Percentiles rank a stretch among this genome's conserved stretches.
Evolutionary conservation across 148 eudicot genomes (phyloP).

Genomic region (Bassia scoparia): DNA sequence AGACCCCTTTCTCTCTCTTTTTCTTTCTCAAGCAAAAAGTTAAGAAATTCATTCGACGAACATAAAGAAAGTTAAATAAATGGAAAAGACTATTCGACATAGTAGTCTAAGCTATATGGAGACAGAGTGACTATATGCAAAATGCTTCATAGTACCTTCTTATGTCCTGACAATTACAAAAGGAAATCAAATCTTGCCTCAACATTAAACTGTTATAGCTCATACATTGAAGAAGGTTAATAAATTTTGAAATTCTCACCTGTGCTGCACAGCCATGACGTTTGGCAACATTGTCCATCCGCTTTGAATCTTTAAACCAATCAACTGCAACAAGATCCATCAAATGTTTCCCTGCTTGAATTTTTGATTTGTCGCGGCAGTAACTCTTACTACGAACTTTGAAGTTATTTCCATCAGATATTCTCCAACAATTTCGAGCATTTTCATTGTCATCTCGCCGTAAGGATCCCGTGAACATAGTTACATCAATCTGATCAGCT

Average conservation of each 20-base stretch:
- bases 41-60: background rate
- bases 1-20: too few relatives aligned
- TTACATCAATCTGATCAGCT: conserved; percentile 62
- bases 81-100: background rate
- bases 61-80: background rate
- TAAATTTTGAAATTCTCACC: conserved; percentile 38
- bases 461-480: conserved; percentile 79
- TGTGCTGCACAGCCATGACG: conserved; percentile 94
- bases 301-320: conserved; percentile 85
- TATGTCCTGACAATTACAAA: background rate
- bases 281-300: conserved; percentile 95
- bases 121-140: background rate
- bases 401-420: conserved; percentile 88
- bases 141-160: background rate
- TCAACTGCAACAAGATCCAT: conserved; percentile 98
- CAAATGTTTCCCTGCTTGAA: conserved; percentile 81
- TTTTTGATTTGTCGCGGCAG: conserved; percentile 77
- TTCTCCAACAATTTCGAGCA: conserved; percentile 84
- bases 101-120: background rate
- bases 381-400: conserved; percentile 83
- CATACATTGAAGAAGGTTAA: background rate
- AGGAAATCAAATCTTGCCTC: background rate
- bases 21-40: background rate
- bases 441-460: conserved; percentile 70
- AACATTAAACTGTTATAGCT: background rate